These are phyloP conservation scores for Paraglomus brasilianum DNA, from an alignment of 192 early-diverging fungal species.

Conservation along the genomic window DNA sequence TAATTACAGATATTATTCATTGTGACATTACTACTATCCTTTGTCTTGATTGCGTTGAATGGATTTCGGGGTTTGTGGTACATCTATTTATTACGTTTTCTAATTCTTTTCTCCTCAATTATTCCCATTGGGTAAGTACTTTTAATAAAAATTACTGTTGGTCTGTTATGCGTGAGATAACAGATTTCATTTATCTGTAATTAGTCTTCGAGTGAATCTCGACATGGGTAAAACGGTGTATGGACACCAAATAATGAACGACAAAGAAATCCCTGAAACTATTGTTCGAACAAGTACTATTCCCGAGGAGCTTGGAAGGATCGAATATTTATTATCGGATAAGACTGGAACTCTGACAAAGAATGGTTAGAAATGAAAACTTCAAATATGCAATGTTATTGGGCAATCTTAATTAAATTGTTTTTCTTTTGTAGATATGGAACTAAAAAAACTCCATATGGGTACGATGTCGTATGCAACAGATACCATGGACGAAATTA, in stretches of 20 bases:
- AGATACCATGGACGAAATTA: constrained; percentile 90
- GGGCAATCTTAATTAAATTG: not conserved
- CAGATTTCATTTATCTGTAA: too few species aligned
- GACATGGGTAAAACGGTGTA: constrained; percentile 98
- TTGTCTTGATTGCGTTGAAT: constrained; percentile 85
- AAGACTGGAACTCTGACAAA: constrained; percentile 96
- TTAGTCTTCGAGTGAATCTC: constrained; percentile 84
- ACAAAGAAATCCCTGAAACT: constrained; percentile 77
- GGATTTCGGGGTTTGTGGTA: constrained; percentile 91
- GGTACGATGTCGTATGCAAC: constrained; percentile 90
- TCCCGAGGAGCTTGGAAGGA: constrained; percentile 92
- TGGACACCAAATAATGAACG: constrained; percentile 83
- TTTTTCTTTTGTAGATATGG: constrained; percentile 75
- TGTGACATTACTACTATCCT: constrained; percentile 77
- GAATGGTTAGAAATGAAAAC: constrained; percentile 62
- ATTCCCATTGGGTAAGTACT: constrained; percentile 79
- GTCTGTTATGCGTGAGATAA: too few species aligned
- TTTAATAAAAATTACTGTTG: too few species aligned
- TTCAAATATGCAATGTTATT: not conserved
- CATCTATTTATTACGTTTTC: constrained; percentile 87
- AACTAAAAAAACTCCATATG: constrained; percentile 90
- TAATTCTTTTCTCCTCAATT: constrained; percentile 94
- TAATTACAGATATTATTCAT: constrained; percentile 72
- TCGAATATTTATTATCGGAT: constrained; percentile 91
- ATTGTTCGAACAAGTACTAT: constrained; percentile 93